Evolutionary conservation across 202 grass and related monocot genomes (phyloP), one percentile per base, ranked within the genome.

Genomic region (Panicum virgatum): DNA sequence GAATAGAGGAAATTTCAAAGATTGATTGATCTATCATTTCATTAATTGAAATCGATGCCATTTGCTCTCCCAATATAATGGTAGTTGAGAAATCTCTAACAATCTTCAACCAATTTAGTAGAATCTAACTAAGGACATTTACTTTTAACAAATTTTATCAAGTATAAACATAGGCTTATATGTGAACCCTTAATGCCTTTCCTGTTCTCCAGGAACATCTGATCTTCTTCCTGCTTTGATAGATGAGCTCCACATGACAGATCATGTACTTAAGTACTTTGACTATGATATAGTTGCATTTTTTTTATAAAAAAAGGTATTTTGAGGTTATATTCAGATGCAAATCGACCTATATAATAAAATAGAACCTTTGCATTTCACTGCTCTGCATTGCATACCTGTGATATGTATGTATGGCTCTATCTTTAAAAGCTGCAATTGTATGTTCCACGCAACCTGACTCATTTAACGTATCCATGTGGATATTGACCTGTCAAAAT

Each of bases 401-500:
- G 76, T 98, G 95, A 87, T 94, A 98, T 57, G 95, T 91, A 80
- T 98, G 95, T 86, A 98, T 98, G 15, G 95, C 88, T 74, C 95
- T 94, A 82, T 91, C 86, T 84, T 90, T 98, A 82, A 98, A 94
- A 62, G 95, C 95, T 86, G 88, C 92, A 78, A 98, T 91, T 44
- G 95, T 88, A 86, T 98, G 95, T 78, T 98, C 95, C 69, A 98
- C 95, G 16, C 95, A 98, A 64, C 95, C 95, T 61, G 95, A 89
- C 85, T 98, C 95, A 57, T 98, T 98, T 86, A 98, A 81, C 44
- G 95, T 98, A 76, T 98, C 95, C 26, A 92, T 98, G 84, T 98
- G 95, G 48, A 98, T 98, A 87, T 98, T 98, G 42, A 94, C 95
- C 95, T 98, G 88, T 70, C 39, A 26, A 90, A 80, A 84, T 79